Conservation (phyloP, 495 filamentous ascomycete genomes). For the Acidomyces sp. region DNA sequence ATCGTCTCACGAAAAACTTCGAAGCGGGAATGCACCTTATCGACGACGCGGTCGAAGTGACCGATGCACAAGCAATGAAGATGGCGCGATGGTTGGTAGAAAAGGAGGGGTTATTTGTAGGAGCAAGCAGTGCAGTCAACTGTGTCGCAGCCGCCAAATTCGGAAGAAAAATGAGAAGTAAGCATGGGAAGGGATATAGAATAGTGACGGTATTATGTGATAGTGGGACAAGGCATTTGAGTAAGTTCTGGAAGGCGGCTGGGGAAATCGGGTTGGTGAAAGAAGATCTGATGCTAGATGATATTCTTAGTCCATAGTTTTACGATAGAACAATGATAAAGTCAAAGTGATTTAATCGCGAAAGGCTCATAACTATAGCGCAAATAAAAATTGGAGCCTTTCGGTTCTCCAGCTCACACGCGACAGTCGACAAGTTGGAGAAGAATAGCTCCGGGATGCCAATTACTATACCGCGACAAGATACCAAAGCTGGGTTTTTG, state of each 20-base stretch:
- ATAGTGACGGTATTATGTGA: slow-evolving; percentile 92
- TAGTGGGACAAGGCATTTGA: slow-evolving; percentile 78
- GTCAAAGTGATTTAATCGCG: too few species aligned
- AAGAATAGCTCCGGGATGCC: too few species aligned
- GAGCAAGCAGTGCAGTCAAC: slow-evolving; percentile 90
- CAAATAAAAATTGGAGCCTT: too few species aligned
- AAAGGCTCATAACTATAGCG: too few species aligned
- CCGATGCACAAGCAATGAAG: slow-evolving; percentile 76
- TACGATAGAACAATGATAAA: too few species aligned
- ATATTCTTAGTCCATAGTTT: too few species aligned
- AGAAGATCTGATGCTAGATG: not conserved
- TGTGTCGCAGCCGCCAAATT: slow-evolving; percentile 82
- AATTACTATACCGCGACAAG: too few species aligned
- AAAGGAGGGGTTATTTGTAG: slow-evolving; percentile 88
- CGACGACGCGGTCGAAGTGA: slow-evolving; percentile 80
- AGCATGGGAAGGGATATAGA: slow-evolving; percentile 61
- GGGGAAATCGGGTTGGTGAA: slow-evolving; percentile 45
- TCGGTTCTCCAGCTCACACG: too few species aligned
- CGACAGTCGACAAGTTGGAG: too few species aligned
- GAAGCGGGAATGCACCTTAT: slow-evolving; percentile 71
- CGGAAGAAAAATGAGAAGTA: slow-evolving; percentile 58
- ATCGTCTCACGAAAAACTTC: slow-evolving; percentile 81
- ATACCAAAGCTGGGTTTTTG: too few species aligned
- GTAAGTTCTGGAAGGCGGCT: slow-evolving; percentile 82
- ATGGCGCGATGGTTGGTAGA: slow-evolving; percentile 96